phyloP scores from a whole-genome alignment of 208 protist genomes.

The Wallacemonas sp. region DNA sequence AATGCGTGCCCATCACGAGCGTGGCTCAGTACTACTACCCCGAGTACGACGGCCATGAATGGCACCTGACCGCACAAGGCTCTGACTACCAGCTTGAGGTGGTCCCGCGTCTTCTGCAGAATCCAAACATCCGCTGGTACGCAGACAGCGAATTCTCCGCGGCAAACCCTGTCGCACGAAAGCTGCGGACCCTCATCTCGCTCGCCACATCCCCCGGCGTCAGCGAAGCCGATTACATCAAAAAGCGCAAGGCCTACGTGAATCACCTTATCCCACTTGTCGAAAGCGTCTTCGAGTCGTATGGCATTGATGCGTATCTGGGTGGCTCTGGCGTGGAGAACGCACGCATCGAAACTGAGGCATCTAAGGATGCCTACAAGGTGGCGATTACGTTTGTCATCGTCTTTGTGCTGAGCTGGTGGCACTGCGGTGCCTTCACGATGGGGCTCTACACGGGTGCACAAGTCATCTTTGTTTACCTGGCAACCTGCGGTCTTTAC shows the following conservation, averaged over 20 bases:
- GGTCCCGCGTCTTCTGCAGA: slow-evolving; percentile 31
- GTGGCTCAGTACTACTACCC: slow-evolving; percentile 48
- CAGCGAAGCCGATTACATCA: slow-evolving; percentile 2
- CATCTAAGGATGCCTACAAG: slow-evolving; percentile 36
- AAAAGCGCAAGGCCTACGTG: slow-evolving; percentile 21
- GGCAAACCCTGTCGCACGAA: slow-evolving; percentile 19
- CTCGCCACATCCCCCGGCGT: slow-evolving; percentile 23
- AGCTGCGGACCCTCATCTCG: slow-evolving; percentile 37
- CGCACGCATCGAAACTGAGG: slow-evolving; percentile 18
- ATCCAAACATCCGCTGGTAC: slow-evolving; percentile 53
- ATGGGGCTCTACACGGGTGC: slow-evolving; percentile 34
- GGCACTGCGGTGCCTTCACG: slow-evolving; percentile 36
- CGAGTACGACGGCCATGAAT: slow-evolving; percentile 15
- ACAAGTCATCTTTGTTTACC: slow-evolving; percentile 42
- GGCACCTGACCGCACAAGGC: slow-evolving; percentile 34
- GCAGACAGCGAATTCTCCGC: slow-evolving; percentile 47
- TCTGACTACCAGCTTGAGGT: slow-evolving; percentile 22
- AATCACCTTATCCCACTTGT: slow-evolving; percentile 13
- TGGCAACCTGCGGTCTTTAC: slow-evolving; percentile 42
- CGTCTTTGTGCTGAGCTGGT: slow-evolving; percentile 32
- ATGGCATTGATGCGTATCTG: slow-evolving; percentile 23
- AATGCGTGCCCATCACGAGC: slow-evolving; percentile 33
- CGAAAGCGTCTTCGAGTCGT: not conserved
- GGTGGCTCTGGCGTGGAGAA: slow-evolving; percentile 41
- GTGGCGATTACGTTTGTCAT: slow-evolving; percentile 39